These are phyloP conservation scores for Centaurea solstitialis DNA, from an alignment of 129 eudicot species.

Conservation along the genomic window DNA sequence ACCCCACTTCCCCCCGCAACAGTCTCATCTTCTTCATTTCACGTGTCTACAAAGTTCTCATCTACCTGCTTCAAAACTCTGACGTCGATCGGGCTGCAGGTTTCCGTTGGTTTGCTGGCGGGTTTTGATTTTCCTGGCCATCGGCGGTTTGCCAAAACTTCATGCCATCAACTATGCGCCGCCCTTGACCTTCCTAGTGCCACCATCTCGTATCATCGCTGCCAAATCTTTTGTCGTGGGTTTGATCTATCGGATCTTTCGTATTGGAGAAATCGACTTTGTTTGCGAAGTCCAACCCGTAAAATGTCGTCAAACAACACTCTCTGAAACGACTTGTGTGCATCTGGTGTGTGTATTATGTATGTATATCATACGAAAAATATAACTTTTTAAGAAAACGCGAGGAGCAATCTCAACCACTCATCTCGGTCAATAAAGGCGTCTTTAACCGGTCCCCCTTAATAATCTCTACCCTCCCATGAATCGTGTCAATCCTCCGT, in stretches of 20 bases:
- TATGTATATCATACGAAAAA: too few relatives aligned
- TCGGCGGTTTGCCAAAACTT: conserved; percentile 72
- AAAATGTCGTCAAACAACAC: conserved; percentile 36
- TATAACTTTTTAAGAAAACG: too few relatives aligned
- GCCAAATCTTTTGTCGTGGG: conserved; percentile 89
- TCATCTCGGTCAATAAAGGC: too few relatives aligned
- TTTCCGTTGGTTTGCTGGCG: conserved; percentile 62
- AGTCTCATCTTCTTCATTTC: conserved; percentile 74
- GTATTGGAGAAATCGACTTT: conserved; percentile 50
- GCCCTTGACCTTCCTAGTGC: conserved; percentile 56
- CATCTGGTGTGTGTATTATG: too few relatives aligned
- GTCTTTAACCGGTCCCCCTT: too few relatives aligned
- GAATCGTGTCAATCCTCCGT: too few relatives aligned
- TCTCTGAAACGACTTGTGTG: conserved; percentile 5
- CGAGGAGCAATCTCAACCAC: too few relatives aligned
- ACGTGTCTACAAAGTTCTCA: conserved; percentile 66
- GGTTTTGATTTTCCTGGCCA: conserved; percentile 96
- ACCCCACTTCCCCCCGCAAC: conserved; percentile 76
- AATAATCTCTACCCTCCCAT: too few relatives aligned
- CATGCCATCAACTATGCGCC: conserved; percentile 65
- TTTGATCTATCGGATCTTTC: conserved; percentile 81
- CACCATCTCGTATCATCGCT: conserved; percentile 37
- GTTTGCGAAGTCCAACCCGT: conserved; percentile 35
- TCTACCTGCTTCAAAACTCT: conserved; percentile 64
- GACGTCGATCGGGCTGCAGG: conserved; percentile 63